Base-by-base conservation (phyloP, 305 asterid species). In the Coffea humblotiana region DNA sequence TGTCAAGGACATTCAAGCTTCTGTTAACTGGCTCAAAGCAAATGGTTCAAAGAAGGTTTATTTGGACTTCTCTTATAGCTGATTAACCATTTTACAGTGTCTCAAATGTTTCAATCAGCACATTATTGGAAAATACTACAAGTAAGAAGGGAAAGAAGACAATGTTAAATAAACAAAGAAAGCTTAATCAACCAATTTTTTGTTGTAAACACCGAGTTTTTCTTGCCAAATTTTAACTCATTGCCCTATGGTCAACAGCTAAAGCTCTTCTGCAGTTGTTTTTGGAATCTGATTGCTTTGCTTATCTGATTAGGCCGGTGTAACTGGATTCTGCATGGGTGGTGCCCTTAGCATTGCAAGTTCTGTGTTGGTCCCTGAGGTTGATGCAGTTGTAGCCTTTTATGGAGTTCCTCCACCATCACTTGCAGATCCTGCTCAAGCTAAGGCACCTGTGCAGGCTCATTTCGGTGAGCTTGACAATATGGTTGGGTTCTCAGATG, bases 291-390 rank as follows among this genome's bases (percentile, higher is more conserved):
- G 66, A 47, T 3, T 12, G 4, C 19, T 15, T 19, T 2, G 65
- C 8, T 47, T 70, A 32, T 58, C 19, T 43, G 11, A 61, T 72
- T 85, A 96, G 99, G 87, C 91, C 84, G 99, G 98, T 63, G 97
- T 92, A 21, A 92, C 97, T 75, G 97, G 99, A 80, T 96, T 83
- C 85, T 94, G 99, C 91, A 92, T 96, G 99, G 99, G 98, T 49
- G 98, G 99, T 71, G 98, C 99, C 83, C 97, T 96, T 82, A 87
- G 97, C 70, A 87, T 96, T 78, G 99, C 98, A 83, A 96, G 98
- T 86, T 91, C 99, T 80, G 99, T 96, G 67, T 83, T 89, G 85
- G 89, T 92, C 79, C 92, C 98, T 3, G 92, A 88, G 37, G 90
- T 92, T 72, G 97, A 94, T 81, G 97, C 97, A 35, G 98, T 89